phyloP scores from a whole-genome alignment of 108 stramenopile species.

The Skeletonema costatum region DNA sequence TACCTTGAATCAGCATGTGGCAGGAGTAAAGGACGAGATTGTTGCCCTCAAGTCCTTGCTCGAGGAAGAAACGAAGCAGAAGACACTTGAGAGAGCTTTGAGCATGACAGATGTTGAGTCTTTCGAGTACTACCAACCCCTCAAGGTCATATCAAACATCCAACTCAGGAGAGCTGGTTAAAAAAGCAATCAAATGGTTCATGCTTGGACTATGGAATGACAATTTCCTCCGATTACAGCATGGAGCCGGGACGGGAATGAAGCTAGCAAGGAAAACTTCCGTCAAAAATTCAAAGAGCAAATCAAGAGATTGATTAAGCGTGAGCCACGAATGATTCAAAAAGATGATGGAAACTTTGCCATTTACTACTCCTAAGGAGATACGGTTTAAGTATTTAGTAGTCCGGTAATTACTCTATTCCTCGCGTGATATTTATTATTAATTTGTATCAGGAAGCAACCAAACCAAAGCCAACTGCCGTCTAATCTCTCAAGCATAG shows the following conservation, averaged over 20 bases:
- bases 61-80: constrained; percentile 11
- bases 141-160: no score
- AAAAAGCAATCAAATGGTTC: neutral
- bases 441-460: no score
- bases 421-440: no score
- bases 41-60: neutral
- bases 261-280: neutral
- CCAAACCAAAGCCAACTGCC: no score
- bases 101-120: neutral
- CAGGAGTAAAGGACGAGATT: constrained; percentile 4
- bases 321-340: constrained; percentile 2
- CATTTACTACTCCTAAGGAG: neutral
- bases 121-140: constrained; percentile 8
- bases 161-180: neutral
- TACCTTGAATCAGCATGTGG: constrained; percentile 16
- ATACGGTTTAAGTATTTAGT: no score
- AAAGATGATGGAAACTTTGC: neutral
- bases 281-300: constrained; percentile 1
- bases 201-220: neutral
- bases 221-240: neutral
- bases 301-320: constrained; percentile 4
- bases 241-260: no score
- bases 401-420: no score
- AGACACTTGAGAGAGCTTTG: constrained; percentile 1
- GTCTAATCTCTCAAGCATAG: no score